Conservation (phyloP, 1,139 yeast genomes). For the Taiozyma sp. region DNA sequence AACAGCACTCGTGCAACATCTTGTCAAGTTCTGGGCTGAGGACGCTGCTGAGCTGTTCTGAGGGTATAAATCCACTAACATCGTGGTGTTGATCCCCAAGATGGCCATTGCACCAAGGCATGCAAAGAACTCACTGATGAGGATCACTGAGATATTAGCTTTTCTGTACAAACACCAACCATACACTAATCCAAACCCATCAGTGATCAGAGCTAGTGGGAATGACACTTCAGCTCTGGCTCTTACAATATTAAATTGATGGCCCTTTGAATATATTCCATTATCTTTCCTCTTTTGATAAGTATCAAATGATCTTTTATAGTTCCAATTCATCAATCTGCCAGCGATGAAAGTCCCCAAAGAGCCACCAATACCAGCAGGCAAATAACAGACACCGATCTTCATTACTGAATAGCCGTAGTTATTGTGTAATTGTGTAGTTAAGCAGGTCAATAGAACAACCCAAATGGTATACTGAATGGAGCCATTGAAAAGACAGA, state of each 20-base stretch:
- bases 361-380: constrained; percentile 57
- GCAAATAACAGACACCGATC: constrained; percentile 59
- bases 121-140: constrained; percentile 48
- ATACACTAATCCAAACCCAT: constrained; percentile 40
- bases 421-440: constrained; percentile 42
- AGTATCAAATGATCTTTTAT: constrained; percentile 26
- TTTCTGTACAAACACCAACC: constrained; percentile 64
- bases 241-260: constrained; percentile 37
- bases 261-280: constrained; percentile 23
- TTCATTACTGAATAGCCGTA: constrained; percentile 47
- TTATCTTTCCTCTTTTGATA: constrained; percentile 21
- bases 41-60: constrained; percentile 54
- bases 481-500: constrained; percentile 47
- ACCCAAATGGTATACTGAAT: constrained; percentile 65
- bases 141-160: constrained; percentile 47
- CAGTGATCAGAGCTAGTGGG: constrained; percentile 32
- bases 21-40: constrained; percentile 51
- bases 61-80: constrained; percentile 59
- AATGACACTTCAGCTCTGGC: constrained; percentile 40
- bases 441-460: constrained; percentile 58
- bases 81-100: constrained; percentile 44
- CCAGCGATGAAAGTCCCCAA: constrained; percentile 46
- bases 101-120: constrained; percentile 49
- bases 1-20: constrained; percentile 57
- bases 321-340: constrained; percentile 39